A percentile compares a stretch with the other conserved stretches of the same genome.
Evolutionary conservation across 768 basidiomycete species (phyloP).

Genomic region (Boletellus ananiceps): DNA sequence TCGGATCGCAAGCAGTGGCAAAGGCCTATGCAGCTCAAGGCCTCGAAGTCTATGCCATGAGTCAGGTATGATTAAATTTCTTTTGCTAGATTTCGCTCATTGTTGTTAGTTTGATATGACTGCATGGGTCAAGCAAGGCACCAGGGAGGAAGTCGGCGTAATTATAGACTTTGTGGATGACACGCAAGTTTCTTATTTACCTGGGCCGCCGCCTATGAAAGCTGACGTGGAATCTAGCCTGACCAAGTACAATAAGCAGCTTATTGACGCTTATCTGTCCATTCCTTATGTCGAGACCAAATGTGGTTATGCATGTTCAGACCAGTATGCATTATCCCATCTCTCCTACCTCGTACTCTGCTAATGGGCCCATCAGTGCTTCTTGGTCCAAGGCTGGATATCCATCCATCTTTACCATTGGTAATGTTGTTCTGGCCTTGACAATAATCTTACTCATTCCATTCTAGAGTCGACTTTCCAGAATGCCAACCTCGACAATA

Average conservation of each 20-base stretch:
- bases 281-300: conserved; percentile 81
- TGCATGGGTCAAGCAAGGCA: conserved; percentile 86
- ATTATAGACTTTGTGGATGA: conserved; percentile 81
- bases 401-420: conserved; percentile 79
- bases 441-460: neutral
- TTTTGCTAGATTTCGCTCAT: conserved; percentile 15
- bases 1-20: conserved; percentile 89
- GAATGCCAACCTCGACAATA: conserved; percentile 70
- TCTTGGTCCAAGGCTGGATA: conserved; percentile 87
- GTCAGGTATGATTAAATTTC: conserved; percentile 21
- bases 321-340: conserved; percentile 57
- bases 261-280: conserved; percentile 71
- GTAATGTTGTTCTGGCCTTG: conserved; percentile 8
- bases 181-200: conserved; percentile 37
- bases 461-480: conserved; percentile 60
- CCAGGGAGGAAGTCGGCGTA: conserved; percentile 73
- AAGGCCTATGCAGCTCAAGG: conserved; percentile 52
- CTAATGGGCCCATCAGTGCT: conserved; percentile 40
- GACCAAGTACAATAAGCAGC: conserved; percentile 72
- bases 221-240: conserved; percentile 43
- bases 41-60: conserved; percentile 27
- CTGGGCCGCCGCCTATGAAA: conserved; percentile 8
- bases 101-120: conserved; percentile 83
- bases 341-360: conserved; percentile 16
- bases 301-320: conserved; percentile 93